Percentiles rank a stretch among this genome's conserved stretches.
phyloP scores from a whole-genome alignment of 345 rosid genomes.

The Diplotaxis tenuifolia region DNA sequence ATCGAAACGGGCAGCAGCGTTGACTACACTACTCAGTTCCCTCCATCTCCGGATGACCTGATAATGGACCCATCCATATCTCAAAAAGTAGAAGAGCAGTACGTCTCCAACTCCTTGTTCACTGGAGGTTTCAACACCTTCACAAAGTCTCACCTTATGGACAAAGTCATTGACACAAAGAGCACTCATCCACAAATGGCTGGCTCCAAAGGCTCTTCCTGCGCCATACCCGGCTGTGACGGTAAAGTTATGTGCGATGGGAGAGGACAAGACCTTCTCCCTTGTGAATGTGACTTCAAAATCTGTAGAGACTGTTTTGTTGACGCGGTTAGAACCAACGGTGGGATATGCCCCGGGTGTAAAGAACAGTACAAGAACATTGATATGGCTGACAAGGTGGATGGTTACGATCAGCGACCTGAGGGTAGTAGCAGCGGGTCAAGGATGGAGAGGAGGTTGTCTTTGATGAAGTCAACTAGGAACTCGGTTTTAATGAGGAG shows the following conservation, averaged over 20 bases:
- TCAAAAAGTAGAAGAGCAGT: slow-evolving; percentile 89
- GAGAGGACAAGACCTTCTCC: no score
- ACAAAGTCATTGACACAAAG: slow-evolving; percentile 89
- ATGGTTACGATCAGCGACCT: slow-evolving; percentile 41
- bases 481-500: slow-evolving; percentile 71
- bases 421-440: slow-evolving; percentile 54
- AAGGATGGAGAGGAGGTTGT: no score
- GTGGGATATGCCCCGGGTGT: slow-evolving; percentile 89
- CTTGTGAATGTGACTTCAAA: no score
- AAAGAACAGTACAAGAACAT: slow-evolving; percentile 84
- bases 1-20: slow-evolving; percentile 81
- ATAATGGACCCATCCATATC: slow-evolving; percentile 91
- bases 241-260: slow-evolving; percentile 91
- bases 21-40: slow-evolving; percentile 86
- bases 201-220: no score
- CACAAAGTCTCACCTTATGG: slow-evolving; percentile 89
- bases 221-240: slow-evolving; percentile 88
- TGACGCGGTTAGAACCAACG: no score
- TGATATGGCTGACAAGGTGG: slow-evolving; percentile 58
- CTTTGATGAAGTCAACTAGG: slow-evolving; percentile 79
- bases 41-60: slow-evolving; percentile 94
- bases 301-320: no score
- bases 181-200: slow-evolving; percentile 96
- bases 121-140: slow-evolving; percentile 89
- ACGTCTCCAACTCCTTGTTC: slow-evolving; percentile 78